A percentile compares a stretch with the other conserved stretches of the same genome.
These are phyloP conservation scores for Carex pumila DNA, from an alignment of 176 grass and related monocot species.

Conservation along the genomic window DNA sequence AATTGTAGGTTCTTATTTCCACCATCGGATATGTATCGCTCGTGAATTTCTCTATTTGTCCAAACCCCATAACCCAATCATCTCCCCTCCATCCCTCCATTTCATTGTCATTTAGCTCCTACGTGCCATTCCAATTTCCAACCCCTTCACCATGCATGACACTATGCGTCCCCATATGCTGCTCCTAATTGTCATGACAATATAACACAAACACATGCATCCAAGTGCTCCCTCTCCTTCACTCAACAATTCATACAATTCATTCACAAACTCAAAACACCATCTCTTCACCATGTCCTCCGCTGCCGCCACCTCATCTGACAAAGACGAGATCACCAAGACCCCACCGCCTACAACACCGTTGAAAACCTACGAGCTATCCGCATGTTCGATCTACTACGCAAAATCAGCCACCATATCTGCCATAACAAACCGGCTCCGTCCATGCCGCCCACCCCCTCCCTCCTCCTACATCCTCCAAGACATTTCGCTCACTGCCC, in stretches of 20 bases:
- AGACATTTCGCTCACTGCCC: conserved; percentile 66
- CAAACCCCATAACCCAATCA: background rate
- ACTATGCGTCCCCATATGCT: background rate
- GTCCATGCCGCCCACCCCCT: conserved; percentile 28
- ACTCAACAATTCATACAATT: background rate
- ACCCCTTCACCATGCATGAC: background rate
- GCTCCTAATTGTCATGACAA: background rate
- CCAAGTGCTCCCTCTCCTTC: background rate
- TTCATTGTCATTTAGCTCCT: background rate
- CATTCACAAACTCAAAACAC: conserved; percentile 31
- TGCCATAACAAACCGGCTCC: conserved; percentile 26
- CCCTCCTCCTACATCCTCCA: conserved; percentile 67
- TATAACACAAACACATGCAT: conserved; percentile 25
- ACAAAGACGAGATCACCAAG: conserved; percentile 9
- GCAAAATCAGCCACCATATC: conserved; percentile 40
- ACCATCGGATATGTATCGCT: background rate
- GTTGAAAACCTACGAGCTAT: conserved; percentile 42
- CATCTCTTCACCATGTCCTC: conserved; percentile 21
- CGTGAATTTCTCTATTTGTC: background rate
- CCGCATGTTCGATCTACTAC: conserved; percentile 79
- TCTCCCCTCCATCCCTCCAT: conserved; percentile 9
- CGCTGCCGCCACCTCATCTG: conserved; percentile 21
- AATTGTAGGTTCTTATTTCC: too few relatives aligned
- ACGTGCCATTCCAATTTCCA: background rate
- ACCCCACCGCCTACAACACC: background rate